Percentiles rank a stretch among this genome's conserved stretches.
Evolutionary conservation across 805 yeast genomes (phyloP).

Genomic region (Cyberlindnera nakhonratchasimensis): DNA sequence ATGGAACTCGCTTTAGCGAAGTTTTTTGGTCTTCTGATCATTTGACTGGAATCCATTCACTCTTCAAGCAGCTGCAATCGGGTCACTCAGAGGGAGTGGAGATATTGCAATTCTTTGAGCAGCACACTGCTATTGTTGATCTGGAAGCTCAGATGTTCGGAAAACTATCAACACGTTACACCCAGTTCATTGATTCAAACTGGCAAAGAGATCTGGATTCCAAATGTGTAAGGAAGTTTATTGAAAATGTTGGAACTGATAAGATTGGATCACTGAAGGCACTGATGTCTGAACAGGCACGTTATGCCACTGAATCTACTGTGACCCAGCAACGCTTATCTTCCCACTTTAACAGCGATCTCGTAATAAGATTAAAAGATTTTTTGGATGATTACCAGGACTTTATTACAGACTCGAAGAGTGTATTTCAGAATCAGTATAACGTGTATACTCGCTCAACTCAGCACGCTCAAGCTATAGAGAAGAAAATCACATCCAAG

Average conservation of each 20-base stretch:
- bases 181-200: conserved; percentile 7
- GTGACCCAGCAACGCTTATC: conserved; percentile 5
- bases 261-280: conserved; percentile 8
- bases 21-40: conserved; percentile 33
- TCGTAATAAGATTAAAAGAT: conserved; percentile 17
- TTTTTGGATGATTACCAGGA: conserved; percentile 24
- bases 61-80: conserved; percentile 20
- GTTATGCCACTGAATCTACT: conserved; percentile 6
- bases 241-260: conserved; percentile 4
- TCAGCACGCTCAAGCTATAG: conserved; percentile 7
- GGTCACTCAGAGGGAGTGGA: conserved; percentile 20
- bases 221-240: not conserved
- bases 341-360: conserved; percentile 17
- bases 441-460: conserved; percentile 12
- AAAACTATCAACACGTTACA: conserved; percentile 8
- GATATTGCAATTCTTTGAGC: conserved; percentile 19
- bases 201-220: conserved; percentile 1
- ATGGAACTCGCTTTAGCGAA: conserved; percentile 8
- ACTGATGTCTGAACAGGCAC: conserved; percentile 9
- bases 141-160: conserved; percentile 13
- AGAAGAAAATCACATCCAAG: conserved; percentile 17
- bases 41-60: conserved; percentile 27
- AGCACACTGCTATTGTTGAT: conserved; percentile 21
- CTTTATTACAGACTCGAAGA: conserved; percentile 14
- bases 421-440: conserved; percentile 10